Base-by-base conservation (phyloP, 805 yeast genomes). In the Lachancea sp. region DNA sequence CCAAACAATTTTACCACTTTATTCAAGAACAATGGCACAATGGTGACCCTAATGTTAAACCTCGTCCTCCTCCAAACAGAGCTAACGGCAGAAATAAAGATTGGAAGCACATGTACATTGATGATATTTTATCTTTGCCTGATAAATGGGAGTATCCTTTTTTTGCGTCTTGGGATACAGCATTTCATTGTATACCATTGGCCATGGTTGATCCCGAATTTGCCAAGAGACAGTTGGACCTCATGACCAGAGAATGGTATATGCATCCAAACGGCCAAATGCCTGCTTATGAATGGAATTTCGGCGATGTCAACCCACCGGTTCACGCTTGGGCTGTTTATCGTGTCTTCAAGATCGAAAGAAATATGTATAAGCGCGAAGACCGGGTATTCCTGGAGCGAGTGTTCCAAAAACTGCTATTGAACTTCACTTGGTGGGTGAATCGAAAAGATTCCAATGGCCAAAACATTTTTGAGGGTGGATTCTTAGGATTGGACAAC, bases 231-330 rank as follows among this genome's bases (percentile, higher is more conserved):
- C 96, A 89, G 67, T 74, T 89, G 54, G 95, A 84, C 61, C 69
- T 89, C 46, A 70, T 89, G 62, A 83, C 95, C 26, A 75, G 96
- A 59, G 97, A 89, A 66, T 89, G 96, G 96, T 89, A 89, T 62
- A 87, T 88, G 95, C 96, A 91, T 62, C 96, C 96, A 38, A 89
- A 89, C 62, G 97, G 97, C n/a, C 96, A 90, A 66, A 79, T 88
- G 52, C 96, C 97, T 0, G 96, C 96, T 12, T 89, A 89, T 63
- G 97, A 89, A 66, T 89, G 97, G 97, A 89, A 90, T 63, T 89
- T 89, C 58, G 72, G 85, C 50, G 97, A 89, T 64, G 95, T 90
- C n/a, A 89, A 89, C 62, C 97, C 97, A 1, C 97, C 97, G 0
- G 97, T 89, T 30, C 96, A 90, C 62, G 96, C 96, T 0, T 89